Conservation (phyloP, 768 basidiomycete species). For the Lactarius sp. region DNA sequence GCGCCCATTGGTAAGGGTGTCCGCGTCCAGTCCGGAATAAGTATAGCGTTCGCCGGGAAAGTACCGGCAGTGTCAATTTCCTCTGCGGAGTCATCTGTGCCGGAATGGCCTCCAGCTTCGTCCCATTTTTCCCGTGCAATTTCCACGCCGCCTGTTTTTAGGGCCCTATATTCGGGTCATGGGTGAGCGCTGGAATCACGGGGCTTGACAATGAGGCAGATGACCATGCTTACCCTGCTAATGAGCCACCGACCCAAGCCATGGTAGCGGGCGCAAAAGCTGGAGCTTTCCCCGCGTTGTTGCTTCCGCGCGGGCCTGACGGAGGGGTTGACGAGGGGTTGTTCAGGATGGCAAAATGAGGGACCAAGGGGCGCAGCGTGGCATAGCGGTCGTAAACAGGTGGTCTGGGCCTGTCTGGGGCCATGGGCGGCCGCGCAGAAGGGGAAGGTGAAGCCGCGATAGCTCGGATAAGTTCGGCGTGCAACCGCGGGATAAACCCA, state of each 20-base stretch:
- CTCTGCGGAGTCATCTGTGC: slow-evolving; percentile 36
- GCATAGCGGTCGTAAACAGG: slow-evolving; percentile 72
- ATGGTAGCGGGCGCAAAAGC: slow-evolving; percentile 77
- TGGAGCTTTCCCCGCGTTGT: slow-evolving; percentile 78
- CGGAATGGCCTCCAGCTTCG: slow-evolving; percentile 46
- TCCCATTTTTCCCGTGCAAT: slow-evolving; percentile 85
- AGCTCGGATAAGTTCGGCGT: slow-evolving; percentile 64
- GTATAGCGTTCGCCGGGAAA: slow-evolving; percentile 43
- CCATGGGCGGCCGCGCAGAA: slow-evolving; percentile 35
- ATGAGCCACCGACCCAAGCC: slow-evolving; percentile 90
- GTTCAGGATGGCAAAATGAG: slow-evolving; percentile 79
- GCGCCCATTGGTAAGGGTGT: slow-evolving; percentile 58
- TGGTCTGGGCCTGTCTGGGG: slow-evolving; percentile 38
- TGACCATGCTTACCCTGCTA: slow-evolving; percentile 68
- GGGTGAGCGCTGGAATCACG: neutral
- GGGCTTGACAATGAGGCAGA: neutral
- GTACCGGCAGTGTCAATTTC: slow-evolving; percentile 28
- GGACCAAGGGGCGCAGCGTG: slow-evolving; percentile 60
- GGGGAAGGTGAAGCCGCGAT: slow-evolving; percentile 41
- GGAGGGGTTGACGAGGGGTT: slow-evolving; percentile 60
- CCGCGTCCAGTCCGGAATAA: slow-evolving; percentile 82
- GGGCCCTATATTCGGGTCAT: slow-evolving; percentile 43
- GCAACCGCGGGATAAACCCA: slow-evolving; percentile 88
- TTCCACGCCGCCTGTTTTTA: slow-evolving; percentile 85
- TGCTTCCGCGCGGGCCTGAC: slow-evolving; percentile 45